Conservation (phyloP, 2,329 filamentous ascomycete genomes). For the Aspergillus costaricaensis region DNA sequence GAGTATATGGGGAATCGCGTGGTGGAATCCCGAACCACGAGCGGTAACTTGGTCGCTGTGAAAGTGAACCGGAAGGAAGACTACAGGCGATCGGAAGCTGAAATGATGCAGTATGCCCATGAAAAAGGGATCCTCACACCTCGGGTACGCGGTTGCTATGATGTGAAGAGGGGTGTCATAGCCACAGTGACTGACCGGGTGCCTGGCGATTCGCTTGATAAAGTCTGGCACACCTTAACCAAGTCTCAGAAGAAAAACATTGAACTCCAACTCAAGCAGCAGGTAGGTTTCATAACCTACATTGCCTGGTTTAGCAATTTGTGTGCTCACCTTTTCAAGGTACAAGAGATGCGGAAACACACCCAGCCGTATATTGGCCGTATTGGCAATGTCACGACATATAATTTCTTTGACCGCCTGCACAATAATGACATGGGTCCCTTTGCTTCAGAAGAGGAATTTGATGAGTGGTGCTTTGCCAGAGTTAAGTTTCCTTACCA, state of each 20-base stretch:
- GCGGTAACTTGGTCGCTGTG: background rate
- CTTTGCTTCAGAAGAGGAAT: constrained; percentile 27
- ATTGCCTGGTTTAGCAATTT: too few species aligned
- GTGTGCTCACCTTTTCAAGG: constrained; percentile 3
- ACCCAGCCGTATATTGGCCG: constrained; percentile 20
- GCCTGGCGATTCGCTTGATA: constrained; percentile 21
- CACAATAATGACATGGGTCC: constrained; percentile 21
- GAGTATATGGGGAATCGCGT: constrained; percentile 9
- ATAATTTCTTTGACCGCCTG: constrained; percentile 16
- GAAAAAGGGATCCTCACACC: background rate
- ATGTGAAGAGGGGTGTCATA: constrained; percentile 5
- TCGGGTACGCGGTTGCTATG: background rate
- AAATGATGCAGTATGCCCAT: constrained; percentile 3
- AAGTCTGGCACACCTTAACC: constrained; percentile 21
- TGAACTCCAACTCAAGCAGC: constrained; percentile 19
- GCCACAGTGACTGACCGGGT: constrained; percentile 24
- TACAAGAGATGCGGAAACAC: constrained; percentile 16
- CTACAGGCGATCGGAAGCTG: background rate
- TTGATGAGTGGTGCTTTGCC: constrained; percentile 25
- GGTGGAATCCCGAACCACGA: constrained; percentile 6
- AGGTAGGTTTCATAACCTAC: constrained; percentile 1
- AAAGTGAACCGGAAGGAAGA: background rate
- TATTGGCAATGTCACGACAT: constrained; percentile 16
- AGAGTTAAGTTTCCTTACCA: constrained; percentile 14
- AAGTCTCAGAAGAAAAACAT: constrained; percentile 17